These are phyloP conservation scores for Micractinium sp. DNA, from an alignment of 139 green algal genomes.

Conservation along the genomic window DNA sequence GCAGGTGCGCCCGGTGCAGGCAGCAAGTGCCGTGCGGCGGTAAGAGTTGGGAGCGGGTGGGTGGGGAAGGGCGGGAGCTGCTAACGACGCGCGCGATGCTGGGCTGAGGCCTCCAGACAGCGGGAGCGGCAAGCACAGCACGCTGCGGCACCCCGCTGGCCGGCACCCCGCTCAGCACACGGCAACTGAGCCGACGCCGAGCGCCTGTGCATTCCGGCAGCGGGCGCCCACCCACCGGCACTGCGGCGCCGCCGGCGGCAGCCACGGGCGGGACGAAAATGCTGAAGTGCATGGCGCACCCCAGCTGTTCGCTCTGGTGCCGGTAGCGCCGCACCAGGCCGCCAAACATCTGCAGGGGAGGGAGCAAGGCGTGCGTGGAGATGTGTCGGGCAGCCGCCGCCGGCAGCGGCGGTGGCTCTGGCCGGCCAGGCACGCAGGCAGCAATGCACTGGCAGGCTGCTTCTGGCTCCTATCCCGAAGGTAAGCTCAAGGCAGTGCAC, in stretches of 20 bases:
- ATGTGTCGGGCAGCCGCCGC: background rate
- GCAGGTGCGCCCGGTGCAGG: no score
- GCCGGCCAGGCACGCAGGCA: background rate
- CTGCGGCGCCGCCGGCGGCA: constrained; percentile 26
- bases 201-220: background rate
- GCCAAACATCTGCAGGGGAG: constrained; percentile 56
- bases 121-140: background rate
- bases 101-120: background rate
- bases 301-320: constrained; percentile 65
- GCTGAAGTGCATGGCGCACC: constrained; percentile 86
- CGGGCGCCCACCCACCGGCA: constrained; percentile 55
- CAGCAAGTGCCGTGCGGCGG: no score
- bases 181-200: no score
- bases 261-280: constrained; percentile 64
- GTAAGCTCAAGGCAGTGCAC: background rate
- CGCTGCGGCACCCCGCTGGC: no score
- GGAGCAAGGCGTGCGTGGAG: no score
- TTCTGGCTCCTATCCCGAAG: no score
- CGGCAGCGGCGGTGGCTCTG: background rate
- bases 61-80: no score
- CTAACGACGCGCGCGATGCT: no score
- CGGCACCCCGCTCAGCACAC: no score
- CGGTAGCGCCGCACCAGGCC: constrained; percentile 78
- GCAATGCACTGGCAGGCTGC: no score
- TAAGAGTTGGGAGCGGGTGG: no score